Conservation (phyloP, 108 stramenopile species). For the Chaetoceros tenuissimus region DNA sequence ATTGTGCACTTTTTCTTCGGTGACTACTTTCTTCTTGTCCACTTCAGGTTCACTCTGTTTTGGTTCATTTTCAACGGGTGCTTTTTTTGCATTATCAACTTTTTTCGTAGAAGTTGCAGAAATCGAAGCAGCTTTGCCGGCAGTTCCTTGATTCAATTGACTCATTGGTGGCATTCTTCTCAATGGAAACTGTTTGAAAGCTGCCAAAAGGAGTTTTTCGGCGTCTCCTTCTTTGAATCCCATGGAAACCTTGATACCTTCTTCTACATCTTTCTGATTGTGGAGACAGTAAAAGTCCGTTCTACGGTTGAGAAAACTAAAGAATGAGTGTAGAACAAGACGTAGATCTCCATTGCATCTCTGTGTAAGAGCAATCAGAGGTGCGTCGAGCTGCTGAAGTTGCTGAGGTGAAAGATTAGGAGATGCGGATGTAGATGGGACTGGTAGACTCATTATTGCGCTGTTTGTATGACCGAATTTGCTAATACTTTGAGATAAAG, state of each 20-base stretch:
- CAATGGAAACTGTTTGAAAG: constrained; percentile 80
- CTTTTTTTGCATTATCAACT: not conserved
- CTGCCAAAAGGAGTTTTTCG: constrained; percentile 67
- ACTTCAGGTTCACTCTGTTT: not conserved
- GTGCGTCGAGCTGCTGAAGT: constrained; percentile 46
- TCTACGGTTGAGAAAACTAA: constrained; percentile 73
- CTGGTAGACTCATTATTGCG: constrained; percentile 40
- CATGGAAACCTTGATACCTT: constrained; percentile 27
- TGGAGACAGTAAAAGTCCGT: constrained; percentile 82
- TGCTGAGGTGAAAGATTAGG: constrained; percentile 10
- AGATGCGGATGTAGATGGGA: constrained; percentile 21
- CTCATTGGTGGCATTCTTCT: constrained; percentile 35
- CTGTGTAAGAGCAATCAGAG: constrained; percentile 64
- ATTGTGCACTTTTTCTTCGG: not conserved
- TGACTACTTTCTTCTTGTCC: not conserved
- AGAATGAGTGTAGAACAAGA: constrained; percentile 63
- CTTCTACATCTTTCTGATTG: constrained; percentile 40
- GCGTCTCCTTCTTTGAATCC: constrained; percentile 82
- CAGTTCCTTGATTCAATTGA: constrained; percentile 9
- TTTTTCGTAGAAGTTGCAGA: not conserved
- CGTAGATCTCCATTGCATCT: constrained; percentile 61
- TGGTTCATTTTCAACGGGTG: not conserved
- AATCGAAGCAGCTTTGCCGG: constrained; percentile 1
- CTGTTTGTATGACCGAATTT: too few species aligned
- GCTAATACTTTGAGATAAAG: too few species aligned